phyloP scores from a whole-genome alignment of 2,329 filamentous ascomycete species.

The Colletotrichum paranaense region DNA sequence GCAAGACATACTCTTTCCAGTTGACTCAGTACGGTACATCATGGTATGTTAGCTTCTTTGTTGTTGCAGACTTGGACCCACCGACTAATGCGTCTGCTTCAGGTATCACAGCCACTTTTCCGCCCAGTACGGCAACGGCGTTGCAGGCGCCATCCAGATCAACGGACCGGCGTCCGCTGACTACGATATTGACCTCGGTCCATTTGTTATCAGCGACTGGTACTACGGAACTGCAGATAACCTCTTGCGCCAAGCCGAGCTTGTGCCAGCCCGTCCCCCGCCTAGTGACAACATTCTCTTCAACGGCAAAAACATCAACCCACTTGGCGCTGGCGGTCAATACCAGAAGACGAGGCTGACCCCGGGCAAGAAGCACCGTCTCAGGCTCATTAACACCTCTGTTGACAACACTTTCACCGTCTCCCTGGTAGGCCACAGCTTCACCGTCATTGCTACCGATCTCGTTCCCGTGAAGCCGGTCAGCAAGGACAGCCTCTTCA shows the following conservation, averaged over 20 bases:
- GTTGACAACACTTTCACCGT: constrained; percentile 61
- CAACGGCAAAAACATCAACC: constrained; percentile 54
- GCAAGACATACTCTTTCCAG: constrained; percentile 48
- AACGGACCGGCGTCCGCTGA: constrained; percentile 53
- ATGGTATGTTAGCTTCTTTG: constrained; percentile 39
- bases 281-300: constrained; percentile 52
- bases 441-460: constrained; percentile 65
- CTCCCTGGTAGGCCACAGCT: constrained; percentile 61
- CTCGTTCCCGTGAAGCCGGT: constrained; percentile 65
- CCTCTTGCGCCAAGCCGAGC: constrained; percentile 36
- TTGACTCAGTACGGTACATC: constrained; percentile 50
- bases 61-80: neutral
- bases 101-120: constrained; percentile 64
- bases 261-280: constrained; percentile 38
- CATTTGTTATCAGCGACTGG: constrained; percentile 64
- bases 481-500: constrained; percentile 56
- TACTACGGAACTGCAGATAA: constrained; percentile 53
- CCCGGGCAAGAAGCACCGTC: constrained; percentile 59
- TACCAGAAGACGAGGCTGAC: constrained; percentile 47
- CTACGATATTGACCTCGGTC: constrained; percentile 73
- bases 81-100: constrained; percentile 39
- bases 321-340: constrained; percentile 41
- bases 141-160: constrained; percentile 62
- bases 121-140: constrained; percentile 62
- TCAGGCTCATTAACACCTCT: constrained; percentile 63